These are phyloP conservation scores for Backusella circina DNA, from an alignment of 192 early-diverging fungal genomes.

Conservation along the genomic window DNA sequence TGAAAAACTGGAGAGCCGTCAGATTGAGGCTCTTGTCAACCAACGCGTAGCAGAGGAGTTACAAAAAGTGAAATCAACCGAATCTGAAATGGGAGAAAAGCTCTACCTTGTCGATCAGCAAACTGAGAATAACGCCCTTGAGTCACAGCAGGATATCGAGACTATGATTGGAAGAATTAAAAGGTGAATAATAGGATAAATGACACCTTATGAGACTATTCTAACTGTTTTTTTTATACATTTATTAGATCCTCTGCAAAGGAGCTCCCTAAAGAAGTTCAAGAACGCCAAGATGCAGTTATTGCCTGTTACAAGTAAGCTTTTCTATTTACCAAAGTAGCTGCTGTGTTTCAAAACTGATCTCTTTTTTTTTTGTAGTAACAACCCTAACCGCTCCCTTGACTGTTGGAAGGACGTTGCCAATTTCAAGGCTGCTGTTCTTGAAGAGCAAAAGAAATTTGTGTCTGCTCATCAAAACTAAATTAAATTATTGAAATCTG, in stretches of 20 bases:
- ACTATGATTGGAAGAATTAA: constrained; percentile 21
- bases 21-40: constrained; percentile 25
- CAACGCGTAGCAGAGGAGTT: constrained; percentile 23
- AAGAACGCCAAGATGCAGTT: constrained; percentile 20
- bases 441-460: constrained; percentile 23
- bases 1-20: constrained; percentile 6
- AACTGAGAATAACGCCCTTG: constrained; percentile 17
- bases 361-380: background rate
- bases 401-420: constrained; percentile 30
- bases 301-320: constrained; percentile 26
- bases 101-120: constrained; percentile 6
- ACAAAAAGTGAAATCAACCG: background rate
- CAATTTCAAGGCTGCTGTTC: constrained; percentile 24
- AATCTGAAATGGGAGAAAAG: constrained; percentile 1
- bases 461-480: constrained; percentile 6
- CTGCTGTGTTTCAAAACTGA: background rate
- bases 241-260: constrained; percentile 15
- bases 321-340: no score
- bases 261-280: constrained; percentile 11
- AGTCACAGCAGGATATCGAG: constrained; percentile 18
- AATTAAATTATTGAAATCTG: background rate
- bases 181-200: background rate
- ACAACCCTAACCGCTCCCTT: constrained; percentile 16
- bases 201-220: background rate
- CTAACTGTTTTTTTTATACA: background rate